These are phyloP conservation scores for Sanghuangporus weigelae DNA, from an alignment of 1,284 basidiomycete species.

Conservation along the genomic window DNA sequence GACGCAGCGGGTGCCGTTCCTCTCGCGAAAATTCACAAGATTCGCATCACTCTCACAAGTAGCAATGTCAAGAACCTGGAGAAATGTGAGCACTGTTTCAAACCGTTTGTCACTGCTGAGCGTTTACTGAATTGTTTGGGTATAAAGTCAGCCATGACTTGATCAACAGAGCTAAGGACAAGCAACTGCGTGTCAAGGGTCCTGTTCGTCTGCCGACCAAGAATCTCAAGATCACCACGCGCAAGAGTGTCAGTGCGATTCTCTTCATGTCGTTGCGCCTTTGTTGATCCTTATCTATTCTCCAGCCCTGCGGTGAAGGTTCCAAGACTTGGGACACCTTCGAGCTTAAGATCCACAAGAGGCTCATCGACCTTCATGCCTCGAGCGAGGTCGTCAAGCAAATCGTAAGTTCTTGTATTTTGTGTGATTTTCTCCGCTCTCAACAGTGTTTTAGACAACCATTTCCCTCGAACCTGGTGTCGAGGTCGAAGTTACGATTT, in stretches of 20 bases:
- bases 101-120: neutral
- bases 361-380: slow-evolving; percentile 98
- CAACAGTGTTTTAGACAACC: slow-evolving; percentile 63
- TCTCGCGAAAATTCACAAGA: slow-evolving; percentile 96
- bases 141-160: slow-evolving; percentile 86
- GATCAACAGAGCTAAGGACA: slow-evolving; percentile 99
- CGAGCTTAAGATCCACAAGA: slow-evolving; percentile 99
- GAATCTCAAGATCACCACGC: slow-evolving; percentile 97
- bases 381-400: slow-evolving; percentile 99
- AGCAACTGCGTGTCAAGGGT: slow-evolving; percentile 98
- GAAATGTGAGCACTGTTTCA: slow-evolving; percentile 71
- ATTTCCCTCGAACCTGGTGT: slow-evolving; percentile 99
- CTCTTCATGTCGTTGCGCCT: neutral
- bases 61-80: slow-evolving; percentile 98
- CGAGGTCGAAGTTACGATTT: slow-evolving; percentile 99
- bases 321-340: slow-evolving; percentile 99
- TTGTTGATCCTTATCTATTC: slow-evolving; percentile 1
- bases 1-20: slow-evolving; percentile 87
- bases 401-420: slow-evolving; percentile 63
- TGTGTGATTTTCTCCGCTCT: neutral
- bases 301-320: slow-evolving; percentile 99
- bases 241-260: slow-evolving; percentile 79
- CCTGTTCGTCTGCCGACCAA: slow-evolving; percentile 99
- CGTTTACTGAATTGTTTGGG: neutral
- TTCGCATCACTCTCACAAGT: slow-evolving; percentile 98